A percentile compares a stretch with the other conserved stretches of the same genome.
phyloP scores from a whole-genome alignment of 768 basidiomycete species.

The Mycena epipterygia region DNA sequence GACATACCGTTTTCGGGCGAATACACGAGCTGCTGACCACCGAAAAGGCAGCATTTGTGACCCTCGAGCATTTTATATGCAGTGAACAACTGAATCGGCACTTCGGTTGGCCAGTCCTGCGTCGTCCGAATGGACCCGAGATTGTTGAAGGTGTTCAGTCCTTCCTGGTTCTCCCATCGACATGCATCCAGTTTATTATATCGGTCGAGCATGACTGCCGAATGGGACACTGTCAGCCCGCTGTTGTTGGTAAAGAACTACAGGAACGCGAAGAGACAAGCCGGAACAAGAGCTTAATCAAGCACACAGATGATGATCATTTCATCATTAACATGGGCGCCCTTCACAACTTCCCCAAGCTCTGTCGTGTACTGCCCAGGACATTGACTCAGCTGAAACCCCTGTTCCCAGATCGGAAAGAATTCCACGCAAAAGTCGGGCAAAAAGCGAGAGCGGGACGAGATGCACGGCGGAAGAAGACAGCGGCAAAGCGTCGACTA shows the following conservation, averaged over 20 bases:
- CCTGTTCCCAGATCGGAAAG: background rate
- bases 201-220: constrained; percentile 37
- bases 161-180: background rate
- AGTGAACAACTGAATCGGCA: background rate
- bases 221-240: constrained; percentile 11
- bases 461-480: constrained; percentile 3
- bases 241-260: background rate
- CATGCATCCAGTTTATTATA: constrained; percentile 21
- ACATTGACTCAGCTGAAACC: background rate
- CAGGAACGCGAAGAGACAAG: constrained; percentile 30
- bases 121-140: constrained; percentile 8
- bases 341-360: constrained; percentile 15
- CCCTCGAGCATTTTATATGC: constrained; percentile 18
- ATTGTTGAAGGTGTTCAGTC: background rate
- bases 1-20: background rate
- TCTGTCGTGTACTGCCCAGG: constrained; percentile 14
- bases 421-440: constrained; percentile 2
- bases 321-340: constrained; percentile 36
- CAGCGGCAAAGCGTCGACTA: constrained; percentile 6
- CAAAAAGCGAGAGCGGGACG: constrained; percentile 2
- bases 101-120: constrained; percentile 16
- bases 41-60: background rate
- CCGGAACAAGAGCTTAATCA: background rate
- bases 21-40: background rate
- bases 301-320: constrained; percentile 30